Evolutionary conservation across 768 basidiomycete species (phyloP), one percentile per base, ranked within the genome.

Genomic region (Cystobasidium ongulense): DNA sequence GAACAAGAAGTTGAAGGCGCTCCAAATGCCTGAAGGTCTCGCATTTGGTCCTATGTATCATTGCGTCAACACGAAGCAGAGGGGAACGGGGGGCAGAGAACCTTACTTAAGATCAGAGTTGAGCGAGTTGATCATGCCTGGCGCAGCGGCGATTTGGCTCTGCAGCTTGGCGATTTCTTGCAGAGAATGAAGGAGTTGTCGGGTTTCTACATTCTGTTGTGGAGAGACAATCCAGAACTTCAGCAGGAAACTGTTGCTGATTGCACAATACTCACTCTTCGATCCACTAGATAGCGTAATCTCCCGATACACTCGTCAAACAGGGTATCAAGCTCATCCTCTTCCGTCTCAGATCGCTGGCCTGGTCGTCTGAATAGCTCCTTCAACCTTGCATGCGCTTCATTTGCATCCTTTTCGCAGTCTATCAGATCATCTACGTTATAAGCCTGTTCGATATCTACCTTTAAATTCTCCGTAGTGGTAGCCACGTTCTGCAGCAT

Each of bases 1-100:
- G 93, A 0, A 94, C 81, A 87, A 97, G 90, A 70, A 86, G 88
- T 79, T 95, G 92, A 52, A 97, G 83, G 21, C 95, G 85, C 63
- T 89, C 87, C 17, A 98, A 89, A 81, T 98, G 92, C n/a, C 89
- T 85, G 79, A 97, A 97, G 73, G 89, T 89, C 35, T 87, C 90
- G 78, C 81, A 80, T 25, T 72, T 68, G 0, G 76, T 75, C 15
- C 76, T 77, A 61, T 8, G 61, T 31, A 18, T 27, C 17, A 35
- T 23, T 15, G 23, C 21, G 1, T 8, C 46, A 23, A 29, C 5
- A 27, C 1, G 1, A 23, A 27, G 27, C 72, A 62, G 33, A 43
- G 15, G 25, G 25, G 33, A 5, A 33, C 33, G 53, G n/a, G n/a
- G n/a, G n/a, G n/a, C n/a, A n/a, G n/a, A n/a, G n/a, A n/a, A n/a